A percentile compares a stretch with the other conserved stretches of the same genome.
Evolutionary conservation across 2,329 filamentous ascomycete genomes (phyloP).

Genomic region (Penicillium concentricum): DNA sequence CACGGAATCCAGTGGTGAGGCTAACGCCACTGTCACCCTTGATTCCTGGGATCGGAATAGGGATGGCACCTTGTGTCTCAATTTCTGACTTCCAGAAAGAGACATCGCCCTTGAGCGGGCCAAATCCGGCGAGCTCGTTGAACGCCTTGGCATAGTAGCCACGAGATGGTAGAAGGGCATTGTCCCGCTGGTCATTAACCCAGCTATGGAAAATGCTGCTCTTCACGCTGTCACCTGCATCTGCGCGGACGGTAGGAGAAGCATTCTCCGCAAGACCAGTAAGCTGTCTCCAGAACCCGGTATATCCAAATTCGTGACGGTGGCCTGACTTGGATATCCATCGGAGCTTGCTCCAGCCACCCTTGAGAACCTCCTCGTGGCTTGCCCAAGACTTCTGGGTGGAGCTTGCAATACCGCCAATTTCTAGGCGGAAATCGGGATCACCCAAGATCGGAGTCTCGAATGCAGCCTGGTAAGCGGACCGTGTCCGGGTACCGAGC

Average conservation of each 20-base stretch:
- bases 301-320: conserved; percentile 76
- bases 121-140: conserved; percentile 83
- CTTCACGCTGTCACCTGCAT: conserved; percentile 90
- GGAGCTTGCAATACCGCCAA: conserved; percentile 78
- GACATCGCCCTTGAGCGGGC: conserved; percentile 80
- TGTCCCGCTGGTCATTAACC: conserved; percentile 76
- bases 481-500: conserved; percentile 83
- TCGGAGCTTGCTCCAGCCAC: conserved; percentile 71
- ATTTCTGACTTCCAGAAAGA: conserved; percentile 92
- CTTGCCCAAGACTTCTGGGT: conserved; percentile 91
- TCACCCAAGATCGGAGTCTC: conserved; percentile 80
- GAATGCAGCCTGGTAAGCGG: conserved; percentile 84
- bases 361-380: conserved; percentile 84
- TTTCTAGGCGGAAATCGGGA: conserved; percentile 73
- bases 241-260: conserved; percentile 75
- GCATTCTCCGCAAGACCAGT: conserved; percentile 74
- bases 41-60: conserved; percentile 69
- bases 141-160: conserved; percentile 78
- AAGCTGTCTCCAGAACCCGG: conserved; percentile 81
- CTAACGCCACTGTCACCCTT: conserved; percentile 72
- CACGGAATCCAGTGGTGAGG: conserved; percentile 75
- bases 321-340: conserved; percentile 68
- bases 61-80: conserved; percentile 73
- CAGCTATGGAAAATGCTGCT: conserved; percentile 81
- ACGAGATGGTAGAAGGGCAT: conserved; percentile 75